Base-by-base conservation (phyloP, 441 rosid species). In the Gossypium gossypioides region DNA sequence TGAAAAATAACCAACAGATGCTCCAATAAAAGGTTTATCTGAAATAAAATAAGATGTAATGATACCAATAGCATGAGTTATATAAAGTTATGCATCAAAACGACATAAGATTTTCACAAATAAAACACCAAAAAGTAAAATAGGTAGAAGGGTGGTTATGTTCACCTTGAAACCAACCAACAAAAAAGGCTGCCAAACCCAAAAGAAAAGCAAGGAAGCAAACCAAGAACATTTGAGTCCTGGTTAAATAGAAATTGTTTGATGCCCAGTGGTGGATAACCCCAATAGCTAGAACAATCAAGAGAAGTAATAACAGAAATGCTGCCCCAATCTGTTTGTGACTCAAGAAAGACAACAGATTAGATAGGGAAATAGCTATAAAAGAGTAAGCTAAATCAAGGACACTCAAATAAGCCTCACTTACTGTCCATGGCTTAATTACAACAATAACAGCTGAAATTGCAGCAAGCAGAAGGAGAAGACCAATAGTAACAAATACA, bases 261-360 rank as follows among this genome's bases (percentile, higher is more conserved):
- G 99, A 93, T 71, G 98, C 97, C 99, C 99, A 96, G 48, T 90
- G 96, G 77, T 94, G 96, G 77, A 88, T 88, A 80, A 94, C 98
- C 80, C 94, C 97, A 80, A 92, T 96, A 27, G 99, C 95, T 72
- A 96, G 93, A 72, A 94, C 97, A 42, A 94, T 83, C 78, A 92
- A 84, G 75, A 96, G 91, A 75, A 96, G 92, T 84, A 96, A 84
- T 78, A 96, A 84, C 59, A 96, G 97, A 80, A 93, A 94, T 3
- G 99, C 89, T 48, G 85, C 97, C 72, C 98, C 99, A 21, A 91
- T 82, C 99, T 96, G 96, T 89, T 73, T 52, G 74, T 75, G 79
- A 76, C 55, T 25, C 71, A 60, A 70, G 72, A 85, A 69, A 77
- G 44, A 77, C 76, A 42, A 61, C 62, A 64, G 61, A 79, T 84